Base-by-base conservation (phyloP, 176 grass and related monocot genomes). In the Hyparrhenia diplandra region DNA sequence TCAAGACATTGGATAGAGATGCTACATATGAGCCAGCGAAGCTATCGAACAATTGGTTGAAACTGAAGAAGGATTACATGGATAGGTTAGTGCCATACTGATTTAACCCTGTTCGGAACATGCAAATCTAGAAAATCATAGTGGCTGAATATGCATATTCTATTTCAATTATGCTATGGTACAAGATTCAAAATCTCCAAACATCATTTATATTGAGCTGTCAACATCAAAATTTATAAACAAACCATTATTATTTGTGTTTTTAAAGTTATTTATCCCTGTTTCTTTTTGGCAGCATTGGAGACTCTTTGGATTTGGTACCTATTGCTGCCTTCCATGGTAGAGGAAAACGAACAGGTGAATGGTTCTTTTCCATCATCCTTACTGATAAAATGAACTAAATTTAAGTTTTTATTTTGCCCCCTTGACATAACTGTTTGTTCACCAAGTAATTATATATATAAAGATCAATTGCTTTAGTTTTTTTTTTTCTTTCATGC, bases 31-130 rank as follows among this genome's bases (percentile, higher is more conserved):
- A 98, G 82, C 96, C 92, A 77, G 90, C 92, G 24, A 98, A n/a
- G n/a, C n/a, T n/a, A 62, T 98, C 96, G 67, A 98, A 98, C 73
- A 98, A 95, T 88, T 95, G 96, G 96, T 89, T 98, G 82, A 98
- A 98, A 83, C 87, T 98, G 75, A 98, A 98, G 82, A 98, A 98
- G 89, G 96, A 98, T 27, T 98, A 98, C 73, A 98, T 98, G 95
- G 95, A 98, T 64, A 98, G 95, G 95, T 98, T 98, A 83, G 70
- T 42, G 64, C 63, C 47, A 40, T 66, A 59, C 54, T 64, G 67
- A 10, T 74, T 68, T 68, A 35, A 75, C 4, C 35, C 37, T 28
- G 10, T 72, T 80, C 25, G 32, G n/a, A 52, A 54, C 73, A 65
- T 71, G 55, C 32, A 77, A 55, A 79, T 79, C 25, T 81, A 27